A percentile compares a stretch with the other conserved stretches of the same genome.
Conservation (phyloP, 495 filamentous ascomycete species). For the Niebla homalea region DNA sequence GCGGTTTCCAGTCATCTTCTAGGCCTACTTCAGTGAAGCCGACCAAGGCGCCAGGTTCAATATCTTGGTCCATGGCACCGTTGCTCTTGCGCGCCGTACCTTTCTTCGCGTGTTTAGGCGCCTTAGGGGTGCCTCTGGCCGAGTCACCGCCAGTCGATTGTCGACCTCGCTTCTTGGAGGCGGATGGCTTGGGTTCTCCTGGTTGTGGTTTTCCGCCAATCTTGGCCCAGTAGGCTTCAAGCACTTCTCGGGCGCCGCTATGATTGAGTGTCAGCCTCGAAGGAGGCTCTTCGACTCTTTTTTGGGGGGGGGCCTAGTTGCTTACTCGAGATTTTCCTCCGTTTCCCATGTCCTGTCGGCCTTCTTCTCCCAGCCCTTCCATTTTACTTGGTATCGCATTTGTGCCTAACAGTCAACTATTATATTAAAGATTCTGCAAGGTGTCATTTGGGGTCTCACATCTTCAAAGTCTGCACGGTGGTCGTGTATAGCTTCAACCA, state of each 20-base stretch:
- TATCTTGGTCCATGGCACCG: conserved; percentile 23
- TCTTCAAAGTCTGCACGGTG: conserved; percentile 26
- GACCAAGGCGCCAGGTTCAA: conserved; percentile 18
- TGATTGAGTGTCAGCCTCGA: conserved; percentile 7
- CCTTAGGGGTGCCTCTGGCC: conserved; percentile 6
- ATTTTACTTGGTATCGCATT: conserved; percentile 43
- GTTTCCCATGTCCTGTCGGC: conserved; percentile 48
- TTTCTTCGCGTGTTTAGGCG: conserved; percentile 1
- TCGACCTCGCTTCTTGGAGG: conserved; percentile 14
- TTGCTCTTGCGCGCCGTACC: conserved; percentile 13
- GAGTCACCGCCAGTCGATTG: conserved; percentile 12
- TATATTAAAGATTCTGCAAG: no score
- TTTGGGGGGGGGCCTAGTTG: not conserved
- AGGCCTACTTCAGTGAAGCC: conserved; percentile 19
- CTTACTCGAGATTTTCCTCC: conserved; percentile 40
- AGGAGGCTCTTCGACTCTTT: not conserved
- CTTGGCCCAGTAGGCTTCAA: conserved; percentile 39
- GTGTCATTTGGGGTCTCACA: conserved; percentile 21
- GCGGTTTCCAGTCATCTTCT: conserved; percentile 17
- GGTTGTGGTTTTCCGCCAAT: conserved; percentile 44
- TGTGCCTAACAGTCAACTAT: conserved; percentile 21
- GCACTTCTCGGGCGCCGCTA: conserved; percentile 38
- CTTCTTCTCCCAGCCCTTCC: conserved; percentile 46
- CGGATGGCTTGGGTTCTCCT: conserved; percentile 15
- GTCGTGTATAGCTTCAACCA: conserved; percentile 43